Percentiles rank a stretch among this genome's conserved stretches.
phyloP scores from a whole-genome alignment of 73 alveolate genomes.

The Paramecium octaurelia region DNA sequence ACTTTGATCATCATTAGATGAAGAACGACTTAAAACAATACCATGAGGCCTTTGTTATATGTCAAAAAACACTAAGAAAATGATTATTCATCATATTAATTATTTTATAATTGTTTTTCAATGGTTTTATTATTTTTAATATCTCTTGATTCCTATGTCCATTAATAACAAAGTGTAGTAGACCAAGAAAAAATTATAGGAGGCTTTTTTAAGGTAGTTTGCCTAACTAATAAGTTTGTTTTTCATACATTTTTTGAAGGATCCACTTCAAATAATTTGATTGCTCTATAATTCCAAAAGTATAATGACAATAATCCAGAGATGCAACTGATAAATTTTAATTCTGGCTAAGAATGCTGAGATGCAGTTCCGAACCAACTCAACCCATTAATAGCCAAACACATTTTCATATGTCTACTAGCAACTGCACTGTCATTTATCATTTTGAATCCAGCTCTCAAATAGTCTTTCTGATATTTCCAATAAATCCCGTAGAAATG shows the following conservation, averaged over 20 bases:
- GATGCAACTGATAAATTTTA: neutral
- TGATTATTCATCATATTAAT: constrained; percentile 2
- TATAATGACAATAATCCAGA: constrained; percentile 2
- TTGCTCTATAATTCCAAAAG: constrained; percentile 1
- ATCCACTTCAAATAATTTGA: neutral
- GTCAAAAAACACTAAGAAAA: constrained; percentile 55
- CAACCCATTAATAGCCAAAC: neutral
- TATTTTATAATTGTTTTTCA: neutral
- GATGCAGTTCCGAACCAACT: constrained; percentile 12
- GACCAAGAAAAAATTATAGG: neutral
- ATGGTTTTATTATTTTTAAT: neutral
- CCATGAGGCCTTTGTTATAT: constrained; percentile 52
- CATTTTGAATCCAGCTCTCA: constrained; percentile 87
- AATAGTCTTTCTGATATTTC: constrained; percentile 74
- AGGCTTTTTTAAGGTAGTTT: neutral
- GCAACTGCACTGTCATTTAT: constrained; percentile 8
- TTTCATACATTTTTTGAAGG: neutral
- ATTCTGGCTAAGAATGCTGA: neutral
- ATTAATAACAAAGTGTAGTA: neutral
- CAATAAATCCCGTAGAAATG: constrained; percentile 87
- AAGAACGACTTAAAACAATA: constrained; percentile 59
- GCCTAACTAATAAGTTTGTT: neutral
- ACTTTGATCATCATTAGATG: constrained; percentile 51
- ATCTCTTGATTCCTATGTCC: neutral
- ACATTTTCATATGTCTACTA: neutral